A percentile compares a stretch with the other conserved stretches of the same genome.
Evolutionary conservation across 139 green algal genomes (phyloP).

Genomic region (Edaphochlamys debaryana): DNA sequence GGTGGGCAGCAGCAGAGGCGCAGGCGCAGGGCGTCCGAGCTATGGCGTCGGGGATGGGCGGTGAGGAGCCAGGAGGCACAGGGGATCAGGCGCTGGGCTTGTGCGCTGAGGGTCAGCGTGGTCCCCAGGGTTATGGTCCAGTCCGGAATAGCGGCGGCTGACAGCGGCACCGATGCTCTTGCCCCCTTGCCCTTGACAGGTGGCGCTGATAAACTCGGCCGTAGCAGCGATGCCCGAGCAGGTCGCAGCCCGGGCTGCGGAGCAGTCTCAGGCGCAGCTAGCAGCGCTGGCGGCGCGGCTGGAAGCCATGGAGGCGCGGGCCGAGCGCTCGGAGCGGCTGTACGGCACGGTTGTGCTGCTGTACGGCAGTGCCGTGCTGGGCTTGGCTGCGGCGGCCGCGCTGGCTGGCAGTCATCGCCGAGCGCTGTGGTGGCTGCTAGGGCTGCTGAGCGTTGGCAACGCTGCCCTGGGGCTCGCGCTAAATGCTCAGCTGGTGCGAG

Average conservation of each 20-base stretch:
- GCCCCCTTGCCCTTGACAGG: too few species aligned
- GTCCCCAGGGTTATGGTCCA: too few species aligned
- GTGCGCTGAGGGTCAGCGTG: too few species aligned
- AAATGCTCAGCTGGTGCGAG: neutral
- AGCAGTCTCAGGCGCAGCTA: neutral
- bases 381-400: neutral
- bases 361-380: constrained; percentile 21
- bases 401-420: neutral
- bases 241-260: neutral
- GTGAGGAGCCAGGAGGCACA: too few species aligned
- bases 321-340: neutral
- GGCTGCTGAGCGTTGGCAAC: neutral
- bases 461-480: constrained; percentile 7
- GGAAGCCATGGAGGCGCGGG: neutral
- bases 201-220: neutral
- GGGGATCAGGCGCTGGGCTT: too few species aligned
- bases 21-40: too few species aligned
- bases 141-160: too few species aligned
- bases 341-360: constrained; percentile 1
- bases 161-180: too few species aligned
- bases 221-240: neutral
- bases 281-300: neutral
- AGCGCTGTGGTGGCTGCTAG: neutral
- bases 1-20: too few species aligned
- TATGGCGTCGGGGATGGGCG: too few species aligned